phyloP scores from a whole-genome alignment of 1,284 basidiomycete genomes.

The Thelephora terrestris region DNA sequence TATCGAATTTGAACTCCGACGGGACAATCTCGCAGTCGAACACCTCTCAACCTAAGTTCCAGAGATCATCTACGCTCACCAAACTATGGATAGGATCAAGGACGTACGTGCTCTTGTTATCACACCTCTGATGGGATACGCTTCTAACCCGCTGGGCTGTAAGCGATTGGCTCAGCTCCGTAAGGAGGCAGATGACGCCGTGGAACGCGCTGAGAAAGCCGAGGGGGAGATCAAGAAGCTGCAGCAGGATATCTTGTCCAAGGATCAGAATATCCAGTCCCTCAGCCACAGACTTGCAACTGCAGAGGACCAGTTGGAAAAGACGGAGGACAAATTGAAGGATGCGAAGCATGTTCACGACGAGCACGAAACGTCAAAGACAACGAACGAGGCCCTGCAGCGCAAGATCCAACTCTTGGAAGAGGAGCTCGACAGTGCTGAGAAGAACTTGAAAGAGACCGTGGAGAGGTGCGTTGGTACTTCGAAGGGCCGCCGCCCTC shows the following conservation, averaged over 20 bases:
- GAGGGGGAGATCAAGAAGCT: slow-evolving; percentile 79
- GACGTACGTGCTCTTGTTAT: slow-evolving; percentile 34
- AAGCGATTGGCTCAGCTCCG: slow-evolving; percentile 71
- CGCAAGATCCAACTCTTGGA: slow-evolving; percentile 92
- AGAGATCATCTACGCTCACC: slow-evolving; percentile 4
- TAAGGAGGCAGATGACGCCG: slow-evolving; percentile 77
- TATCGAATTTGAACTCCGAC: too few species aligned
- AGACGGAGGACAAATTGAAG: slow-evolving; percentile 62
- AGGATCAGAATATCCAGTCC: slow-evolving; percentile 86
- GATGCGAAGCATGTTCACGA: slow-evolving; percentile 63
- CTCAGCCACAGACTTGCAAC: slow-evolving; percentile 69
- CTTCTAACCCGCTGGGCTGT: slow-evolving; percentile 1
- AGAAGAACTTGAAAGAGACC: slow-evolving; percentile 96
- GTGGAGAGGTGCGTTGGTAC: slow-evolving; percentile 79
- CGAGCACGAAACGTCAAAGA: slow-evolving; percentile 69
- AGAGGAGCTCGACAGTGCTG: slow-evolving; percentile 90
- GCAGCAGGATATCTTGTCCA: slow-evolving; percentile 73
- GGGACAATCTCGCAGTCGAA: too few species aligned
- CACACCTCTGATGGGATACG: background rate
- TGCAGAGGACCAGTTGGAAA: slow-evolving; percentile 69
- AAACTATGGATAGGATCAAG: slow-evolving; percentile 66
- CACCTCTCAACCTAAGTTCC: too few species aligned
- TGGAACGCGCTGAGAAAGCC: slow-evolving; percentile 73
- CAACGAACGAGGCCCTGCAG: slow-evolving; percentile 65
- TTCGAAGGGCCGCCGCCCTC: slow-evolving; percentile 9